These are phyloP conservation scores for Eimeria brunetti DNA, from an alignment of 169 alveolate species.

Conservation along the genomic window DNA sequence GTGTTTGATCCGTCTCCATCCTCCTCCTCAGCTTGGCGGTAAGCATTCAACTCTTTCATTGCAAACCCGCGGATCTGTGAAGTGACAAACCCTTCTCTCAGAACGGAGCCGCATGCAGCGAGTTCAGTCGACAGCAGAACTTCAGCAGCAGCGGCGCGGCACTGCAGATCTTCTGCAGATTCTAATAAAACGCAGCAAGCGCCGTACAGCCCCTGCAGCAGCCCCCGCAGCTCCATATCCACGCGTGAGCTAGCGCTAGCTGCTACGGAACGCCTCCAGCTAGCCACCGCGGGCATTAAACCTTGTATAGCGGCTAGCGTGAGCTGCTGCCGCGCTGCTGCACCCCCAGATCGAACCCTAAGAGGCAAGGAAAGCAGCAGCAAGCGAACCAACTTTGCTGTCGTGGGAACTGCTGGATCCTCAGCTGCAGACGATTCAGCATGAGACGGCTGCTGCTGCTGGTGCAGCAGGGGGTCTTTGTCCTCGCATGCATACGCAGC, in stretches of 20 bases:
- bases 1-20: neutral
- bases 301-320: slow-evolving; percentile 54
- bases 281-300: slow-evolving; percentile 43
- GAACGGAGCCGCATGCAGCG: slow-evolving; percentile 76
- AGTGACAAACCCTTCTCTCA: neutral
- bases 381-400: slow-evolving; percentile 60
- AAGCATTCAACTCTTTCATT: neutral
- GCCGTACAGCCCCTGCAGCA: slow-evolving; percentile 34
- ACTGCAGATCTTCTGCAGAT: slow-evolving; percentile 24
- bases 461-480: neutral
- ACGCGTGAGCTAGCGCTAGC: neutral
- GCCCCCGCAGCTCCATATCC: slow-evolving; percentile 31
- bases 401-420: neutral
- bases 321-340: slow-evolving; percentile 66
- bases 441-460: neutral
- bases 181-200: slow-evolving; percentile 65
- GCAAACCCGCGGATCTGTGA: slow-evolving; percentile 33
- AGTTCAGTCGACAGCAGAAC: slow-evolving; percentile 65
- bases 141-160: slow-evolving; percentile 76
- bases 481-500: slow-evolving; percentile 61
- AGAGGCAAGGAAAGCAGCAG: slow-evolving; percentile 60
- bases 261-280: slow-evolving; percentile 21
- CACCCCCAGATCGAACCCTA: slow-evolving; percentile 56
- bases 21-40: slow-evolving; percentile 35
- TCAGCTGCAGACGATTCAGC: neutral